A percentile compares a stretch with the other conserved stretches of the same genome.
Conservation (phyloP, 2,329 filamentous ascomycete species). For the Madurella mycetomatis region DNA sequence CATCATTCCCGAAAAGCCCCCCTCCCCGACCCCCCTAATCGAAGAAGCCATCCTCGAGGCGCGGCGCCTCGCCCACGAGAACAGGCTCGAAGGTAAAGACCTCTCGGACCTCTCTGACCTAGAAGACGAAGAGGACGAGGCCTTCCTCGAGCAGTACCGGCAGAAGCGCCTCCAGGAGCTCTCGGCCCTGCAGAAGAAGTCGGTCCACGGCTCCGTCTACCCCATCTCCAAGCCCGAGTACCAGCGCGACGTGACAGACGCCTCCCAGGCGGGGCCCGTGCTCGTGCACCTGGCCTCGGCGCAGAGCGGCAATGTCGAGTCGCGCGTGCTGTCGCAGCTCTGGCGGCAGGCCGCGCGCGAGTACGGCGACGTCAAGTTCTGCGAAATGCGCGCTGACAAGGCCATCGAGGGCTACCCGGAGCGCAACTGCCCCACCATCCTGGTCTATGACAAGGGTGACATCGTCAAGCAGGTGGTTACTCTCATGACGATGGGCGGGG, state of each 20-base stretch:
- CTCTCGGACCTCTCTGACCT: slow-evolving; percentile 89
- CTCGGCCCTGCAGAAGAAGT: slow-evolving; percentile 66
- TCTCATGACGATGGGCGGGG: slow-evolving; percentile 70
- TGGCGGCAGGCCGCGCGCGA: slow-evolving; percentile 81
- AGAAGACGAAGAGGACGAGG: slow-evolving; percentile 93
- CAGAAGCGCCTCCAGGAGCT: slow-evolving; percentile 85
- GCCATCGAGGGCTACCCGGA: slow-evolving; percentile 98
- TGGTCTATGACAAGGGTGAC: slow-evolving; percentile 89
- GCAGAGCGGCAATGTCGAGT: slow-evolving; percentile 76
- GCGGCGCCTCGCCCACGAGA: slow-evolving; percentile 79
- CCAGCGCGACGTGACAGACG: slow-evolving; percentile 83
- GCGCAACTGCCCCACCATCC: slow-evolving; percentile 85
- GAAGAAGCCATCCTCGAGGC: slow-evolving; percentile 89
- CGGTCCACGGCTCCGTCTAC: slow-evolving; percentile 85
- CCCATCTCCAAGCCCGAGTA: slow-evolving; percentile 94
- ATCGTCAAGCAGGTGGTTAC: slow-evolving; percentile 93
- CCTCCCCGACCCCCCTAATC: slow-evolving; percentile 91
- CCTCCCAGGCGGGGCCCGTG: slow-evolving; percentile 64
- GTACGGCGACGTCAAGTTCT: slow-evolving; percentile 96
- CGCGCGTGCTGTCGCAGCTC: slow-evolving; percentile 73
- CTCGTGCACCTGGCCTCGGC: slow-evolving; percentile 80
- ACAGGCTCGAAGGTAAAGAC: slow-evolving; percentile 88
- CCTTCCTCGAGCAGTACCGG: slow-evolving; percentile 81
- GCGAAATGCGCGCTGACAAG: slow-evolving; percentile 85
- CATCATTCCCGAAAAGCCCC: slow-evolving; percentile 95